Base-by-base conservation (phyloP, 768 basidiomycete species). In the Termitomyces sp. region DNA sequence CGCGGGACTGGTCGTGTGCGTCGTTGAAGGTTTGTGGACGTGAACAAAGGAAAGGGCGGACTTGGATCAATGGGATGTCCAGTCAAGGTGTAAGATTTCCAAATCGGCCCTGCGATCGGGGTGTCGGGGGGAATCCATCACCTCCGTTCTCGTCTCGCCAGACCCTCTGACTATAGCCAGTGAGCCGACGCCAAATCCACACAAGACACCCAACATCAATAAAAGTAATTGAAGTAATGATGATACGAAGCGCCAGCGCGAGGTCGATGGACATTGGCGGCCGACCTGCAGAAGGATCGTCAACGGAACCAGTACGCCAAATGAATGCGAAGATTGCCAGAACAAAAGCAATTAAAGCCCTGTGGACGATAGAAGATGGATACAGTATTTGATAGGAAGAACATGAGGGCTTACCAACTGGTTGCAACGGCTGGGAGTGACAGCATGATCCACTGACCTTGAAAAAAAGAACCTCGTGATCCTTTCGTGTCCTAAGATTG, bases 381-480 rank as follows among this genome's bases (percentile, higher is more conserved):
- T 9, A n/a, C 5, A 35, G 3, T 29, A 2, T 37, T 7, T 31
- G 10, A 25, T 44, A 16, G 29, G 21, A n/a, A 37, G 21, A 25
- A 47, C 27, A 8, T 40, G n/a, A 34, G n/a, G 25, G 9, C 6
- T 51, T 43, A 59, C 61, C 58, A 59, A 29, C 57, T 53, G 14
- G 52, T 57, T 47, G 58, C 58, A n/a, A 51, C 55, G 19, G 35
- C 61, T 3, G 61, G 61, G 10, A 62, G 51, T 50, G 61, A 62
- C 47, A 62, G 31, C 61, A 62, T 59, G 19, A 59, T 53, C 58
- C 58, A 62, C 10, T 44, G 52, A 3, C 56, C 34, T 43, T 42
- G 53, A 40, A 62, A 54, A 27, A 57, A 51, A 4, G 21, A 53
- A 11, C 31, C 54, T 40, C 17, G 38, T 25, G 46, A 56, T 46